Conservation (phyloP, 306 rosid species). For the Sicyos edulis region DNA sequence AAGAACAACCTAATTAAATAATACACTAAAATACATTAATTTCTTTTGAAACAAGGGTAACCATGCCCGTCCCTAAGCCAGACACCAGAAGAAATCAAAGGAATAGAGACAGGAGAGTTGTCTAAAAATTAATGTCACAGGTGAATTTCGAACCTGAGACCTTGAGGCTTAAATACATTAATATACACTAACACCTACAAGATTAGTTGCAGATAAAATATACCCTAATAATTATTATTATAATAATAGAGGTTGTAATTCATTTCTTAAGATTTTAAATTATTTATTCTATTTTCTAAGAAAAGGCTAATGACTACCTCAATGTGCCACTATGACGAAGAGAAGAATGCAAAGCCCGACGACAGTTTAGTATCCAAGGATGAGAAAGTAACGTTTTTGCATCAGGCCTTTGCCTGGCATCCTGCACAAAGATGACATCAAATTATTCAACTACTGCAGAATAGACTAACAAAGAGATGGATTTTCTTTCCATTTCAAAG, state of each 20-base stretch:
- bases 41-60: too few relatives aligned
- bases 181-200: too few relatives aligned
- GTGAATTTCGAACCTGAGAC: too few relatives aligned
- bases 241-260: neutral
- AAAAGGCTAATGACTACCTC: slow-evolving; percentile 41
- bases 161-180: too few relatives aligned
- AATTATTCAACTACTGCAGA: neutral
- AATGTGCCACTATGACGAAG: slow-evolving; percentile 87
- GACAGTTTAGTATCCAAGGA: slow-evolving; percentile 86
- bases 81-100: too few relatives aligned
- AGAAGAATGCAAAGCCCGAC: slow-evolving; percentile 83
- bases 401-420: slow-evolving; percentile 99
- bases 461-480: neutral
- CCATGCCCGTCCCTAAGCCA: too few relatives aligned
- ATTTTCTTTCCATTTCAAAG: slow-evolving; percentile 1
- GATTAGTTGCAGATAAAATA: too few relatives aligned
- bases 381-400: slow-evolving; percentile 91
- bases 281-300: neutral
- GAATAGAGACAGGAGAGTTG: too few relatives aligned
- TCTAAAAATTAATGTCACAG: too few relatives aligned
- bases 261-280: neutral
- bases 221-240: neutral
- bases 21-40: too few relatives aligned
- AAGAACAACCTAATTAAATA: too few relatives aligned
- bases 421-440: slow-evolving; percentile 46